A percentile compares a stretch with the other conserved stretches of the same genome.
Conservation (phyloP, 257 asterid species). For the Anisodus tanguticus region DNA sequence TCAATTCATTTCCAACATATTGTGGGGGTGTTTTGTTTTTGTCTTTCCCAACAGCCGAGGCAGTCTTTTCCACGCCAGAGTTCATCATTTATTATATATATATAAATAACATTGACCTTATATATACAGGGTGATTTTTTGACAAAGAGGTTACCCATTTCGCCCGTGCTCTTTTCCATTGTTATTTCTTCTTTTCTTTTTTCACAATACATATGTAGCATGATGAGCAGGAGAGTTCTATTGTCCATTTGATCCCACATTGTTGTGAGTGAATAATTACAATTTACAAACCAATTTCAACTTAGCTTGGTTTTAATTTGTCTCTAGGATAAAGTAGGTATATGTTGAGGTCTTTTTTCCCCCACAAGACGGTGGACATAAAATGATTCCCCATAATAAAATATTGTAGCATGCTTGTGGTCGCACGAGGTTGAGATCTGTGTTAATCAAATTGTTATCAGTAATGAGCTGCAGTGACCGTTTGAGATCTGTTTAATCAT, state of each 20-base stretch:
- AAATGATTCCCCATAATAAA: conserved; percentile 4
- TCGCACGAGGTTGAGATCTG: conserved; percentile 24
- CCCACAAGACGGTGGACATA: neutral
- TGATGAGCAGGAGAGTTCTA: too few relatives aligned
- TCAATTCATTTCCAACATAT: conserved; percentile 26
- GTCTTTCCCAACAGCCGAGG: neutral
- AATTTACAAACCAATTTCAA: neutral
- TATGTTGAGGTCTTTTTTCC: neutral
- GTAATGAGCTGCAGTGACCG: neutral
- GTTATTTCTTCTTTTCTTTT: neutral
- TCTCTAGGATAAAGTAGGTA: neutral
- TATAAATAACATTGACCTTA: too few relatives aligned
- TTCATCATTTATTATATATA: neutral
- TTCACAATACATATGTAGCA: too few relatives aligned
- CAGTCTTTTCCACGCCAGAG: neutral
- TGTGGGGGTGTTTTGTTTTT: conserved; percentile 5
- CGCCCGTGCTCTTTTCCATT: neutral
- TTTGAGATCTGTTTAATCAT: conserved; percentile 5
- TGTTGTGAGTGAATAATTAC: neutral
- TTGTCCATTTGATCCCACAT: neutral
- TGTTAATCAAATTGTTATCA: neutral
- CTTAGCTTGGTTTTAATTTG: neutral
- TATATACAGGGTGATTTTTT: neutral
- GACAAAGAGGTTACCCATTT: too few relatives aligned
- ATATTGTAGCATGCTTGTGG: conserved; percentile 18